Evolutionary conservation across 179 eudicot species (phyloP), one percentile per base, ranked within the genome.

Genomic region (Nepenthes alata): DNA sequence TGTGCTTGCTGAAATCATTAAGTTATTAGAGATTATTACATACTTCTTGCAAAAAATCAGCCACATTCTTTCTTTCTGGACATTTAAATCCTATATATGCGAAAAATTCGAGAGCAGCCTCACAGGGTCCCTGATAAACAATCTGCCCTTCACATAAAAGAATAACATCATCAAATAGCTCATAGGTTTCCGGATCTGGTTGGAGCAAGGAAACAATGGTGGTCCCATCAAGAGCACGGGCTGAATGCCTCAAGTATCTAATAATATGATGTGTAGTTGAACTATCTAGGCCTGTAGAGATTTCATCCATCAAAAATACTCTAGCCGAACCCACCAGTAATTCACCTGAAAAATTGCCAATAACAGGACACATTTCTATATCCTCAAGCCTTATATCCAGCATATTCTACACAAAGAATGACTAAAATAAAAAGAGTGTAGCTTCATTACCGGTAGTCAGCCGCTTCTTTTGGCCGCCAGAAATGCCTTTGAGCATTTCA

Each of bases 381-480:
- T 37, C 56, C 11, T 47, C 62, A 59, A 14, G 37, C 13, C 53
- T 60, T 53, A 11, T 49, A 38, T 48, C 37, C 25, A n/a, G 41
- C 49, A 36, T 41, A 41, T 34, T 44, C 14, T 12, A 11, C 1
- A 25, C 11, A 47, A 52, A 58, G 11, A 6, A 12, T 13, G 53
- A 53, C 35, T 65, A 25, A 69, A 52, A 47, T 38, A 16, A 57
- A 51, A 71, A 11, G 11, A 59, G 47, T 56, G 14, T 55, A 64
- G 50, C 6, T 11, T 53, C 41, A 14, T 59, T 79, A 83, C 95
- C 95, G 4, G 95, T 83, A 35, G 96, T 82, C 11, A 88, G 83
- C 59, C 96, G 77, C 78, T 85, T 88, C 85, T 83, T 88, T 75
- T 85, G 96, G 57, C 96, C 96, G 39, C 89, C 94, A 55, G 96